Base-by-base conservation (phyloP, 257 asterid genomes). In the Datura wrightii region DNA sequence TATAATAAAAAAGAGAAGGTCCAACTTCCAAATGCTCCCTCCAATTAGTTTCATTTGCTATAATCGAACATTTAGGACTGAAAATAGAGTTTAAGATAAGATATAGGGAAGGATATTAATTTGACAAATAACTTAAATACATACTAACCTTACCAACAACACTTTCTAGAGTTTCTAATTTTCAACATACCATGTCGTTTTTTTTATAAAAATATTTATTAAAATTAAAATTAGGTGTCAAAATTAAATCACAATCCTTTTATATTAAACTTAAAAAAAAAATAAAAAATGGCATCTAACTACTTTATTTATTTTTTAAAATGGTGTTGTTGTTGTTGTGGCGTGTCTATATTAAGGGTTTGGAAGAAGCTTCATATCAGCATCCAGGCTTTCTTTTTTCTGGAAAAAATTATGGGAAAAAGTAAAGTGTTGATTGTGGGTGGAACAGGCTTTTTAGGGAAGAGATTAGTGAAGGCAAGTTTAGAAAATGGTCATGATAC, bases 361-460 rank as follows among this genome's bases (percentile, higher is more conserved):
- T 48, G 53, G 53, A 48, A 24, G 13, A 48, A 48, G 53, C 53
- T 48, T 48, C 31, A 48, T 48, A 48, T 1, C 8, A 55, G 3
- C 63, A 58, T 58, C 31, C 31, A 18, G 1, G 3, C 31, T 55
- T 24, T 39, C 42, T 15, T 15, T 58, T 18, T 58, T 58, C 63
- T 58, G 3, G 8, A 55, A 15, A 55, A 58, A 18, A 14, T 0
- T 39, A 92, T 92, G 98, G 91, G 31, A 7, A 92, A 92, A 78
- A 92, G 94, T 84, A 92, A 87, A 84, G 89, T 95, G 85, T 94
- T 95, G 14, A 90, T 95, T 0, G 97, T 95, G 6, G 98, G 98
- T 39, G 97, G 98, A n/a, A 95, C 97, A 0, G 98, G 98, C 0
- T 95, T 90, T 88, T 50, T 92, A 2, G 98, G 98, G 0, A 92